These are phyloP conservation scores for Solanum medicagineum DNA, from an alignment of 257 asterid genomes.

Conservation along the genomic window DNA sequence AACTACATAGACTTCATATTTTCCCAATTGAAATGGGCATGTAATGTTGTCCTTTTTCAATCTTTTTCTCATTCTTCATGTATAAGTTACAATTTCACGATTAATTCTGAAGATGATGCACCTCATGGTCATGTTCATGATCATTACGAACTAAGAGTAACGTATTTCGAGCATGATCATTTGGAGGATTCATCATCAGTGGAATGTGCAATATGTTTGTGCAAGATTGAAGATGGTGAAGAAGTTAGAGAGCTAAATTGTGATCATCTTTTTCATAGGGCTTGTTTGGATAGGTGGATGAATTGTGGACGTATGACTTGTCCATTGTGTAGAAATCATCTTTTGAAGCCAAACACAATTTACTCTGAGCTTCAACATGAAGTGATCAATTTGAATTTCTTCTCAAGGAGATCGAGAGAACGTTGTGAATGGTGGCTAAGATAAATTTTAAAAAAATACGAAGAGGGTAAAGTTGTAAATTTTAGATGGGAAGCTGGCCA, in stretches of 20 bases:
- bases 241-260: conserved; percentile 11
- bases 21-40: conserved; percentile 7
- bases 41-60: background rate
- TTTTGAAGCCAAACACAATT: background rate
- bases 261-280: conserved; percentile 12
- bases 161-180: background rate
- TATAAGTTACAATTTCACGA: background rate
- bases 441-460: background rate
- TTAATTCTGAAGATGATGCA: background rate
- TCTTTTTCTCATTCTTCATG: background rate
- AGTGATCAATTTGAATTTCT: background rate
- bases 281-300: conserved; percentile 11
- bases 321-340: conserved; percentile 7
- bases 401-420: background rate
- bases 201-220: background rate
- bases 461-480: background rate
- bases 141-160: background rate
- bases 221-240: conserved; percentile 8
- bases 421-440: conserved; percentile 14
- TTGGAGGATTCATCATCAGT: background rate
- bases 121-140: background rate
- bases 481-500: too few relatives aligned
- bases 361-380: background rate
- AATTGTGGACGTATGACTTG: conserved; percentile 1
- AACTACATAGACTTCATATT: background rate